Evolutionary conservation across 1,284 basidiomycete genomes (phyloP), one percentile per base, ranked within the genome.

Genomic region (Exsudoporus floridanus): DNA sequence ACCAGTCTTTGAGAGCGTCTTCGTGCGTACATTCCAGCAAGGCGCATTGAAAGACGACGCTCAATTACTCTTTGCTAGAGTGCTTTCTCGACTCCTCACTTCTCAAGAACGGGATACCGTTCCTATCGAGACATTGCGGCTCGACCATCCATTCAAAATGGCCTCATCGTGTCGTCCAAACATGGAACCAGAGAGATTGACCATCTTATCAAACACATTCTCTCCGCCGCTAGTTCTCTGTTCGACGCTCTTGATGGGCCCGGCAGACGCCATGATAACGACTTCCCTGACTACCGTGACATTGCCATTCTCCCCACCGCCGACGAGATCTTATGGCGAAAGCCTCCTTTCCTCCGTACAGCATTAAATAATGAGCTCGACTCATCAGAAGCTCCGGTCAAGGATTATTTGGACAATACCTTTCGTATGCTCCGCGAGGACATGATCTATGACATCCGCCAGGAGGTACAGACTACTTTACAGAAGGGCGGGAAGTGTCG

Each of bases 211-310:
- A 73, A 79, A 52, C 67, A 76, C 41, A 61, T 78, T 27, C 60
- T 71, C 31, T 58, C 62, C 30, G 44, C 76, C 16, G 30, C 19
- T 34, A 50, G 54, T 33, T 45, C 60, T 23, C 48, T 47, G 3
- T 8, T 21, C 33, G 50, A 58, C 5, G 50, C 52, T 28, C 52
- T 50, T 16, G 56, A 59, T 36, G 69, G 64, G 3, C 74, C 84
- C 2, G 84, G 84, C 0, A 84, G 84, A 2, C 73, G 85, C 3
- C 85, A 87, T 52, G 82, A 84, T 58, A 87, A 87, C 52, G 84
- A 87, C 58, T 78, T 79, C 52, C 62, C 62, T 0, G 74, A 85
- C 52, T 85, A 79, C 56, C 74, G 74, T 4, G 52, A 77, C n/a
- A 81, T 86, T 12, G 63, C 77, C 14, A 81, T 87, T 33, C 69